phyloP scores from a whole-genome alignment of 352 stramenopile species.

The Phytophthora quininea region DNA sequence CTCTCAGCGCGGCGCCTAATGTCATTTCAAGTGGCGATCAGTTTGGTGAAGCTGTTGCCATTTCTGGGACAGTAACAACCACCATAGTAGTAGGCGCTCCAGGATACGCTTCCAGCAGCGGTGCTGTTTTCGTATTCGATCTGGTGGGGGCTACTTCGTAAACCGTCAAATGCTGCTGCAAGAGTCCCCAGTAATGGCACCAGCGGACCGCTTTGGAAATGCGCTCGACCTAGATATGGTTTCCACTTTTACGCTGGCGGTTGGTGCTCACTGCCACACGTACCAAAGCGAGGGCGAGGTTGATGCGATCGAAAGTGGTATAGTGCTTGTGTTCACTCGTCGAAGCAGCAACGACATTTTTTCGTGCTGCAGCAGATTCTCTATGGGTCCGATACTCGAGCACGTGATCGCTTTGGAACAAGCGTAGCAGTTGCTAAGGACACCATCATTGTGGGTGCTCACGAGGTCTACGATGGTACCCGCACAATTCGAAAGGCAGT shows the following conservation, averaged over 20 bases:
- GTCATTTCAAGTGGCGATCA: slow-evolving; percentile 51
- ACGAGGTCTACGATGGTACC: slow-evolving; percentile 56
- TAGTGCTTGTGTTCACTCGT: slow-evolving; percentile 59
- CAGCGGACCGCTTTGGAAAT: slow-evolving; percentile 73
- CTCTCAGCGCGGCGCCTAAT: slow-evolving; percentile 58
- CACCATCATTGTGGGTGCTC: slow-evolving; percentile 71
- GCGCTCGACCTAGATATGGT: slow-evolving; percentile 75
- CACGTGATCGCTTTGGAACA: slow-evolving; percentile 73
- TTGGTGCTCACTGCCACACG: slow-evolving; percentile 58
- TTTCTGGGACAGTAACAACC: slow-evolving; percentile 50
- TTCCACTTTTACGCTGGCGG: slow-evolving; percentile 71
- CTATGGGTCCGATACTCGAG: slow-evolving; percentile 64
- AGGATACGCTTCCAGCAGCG: slow-evolving; percentile 54
- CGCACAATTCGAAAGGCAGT: slow-evolving; percentile 79
- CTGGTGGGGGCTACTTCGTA: slow-evolving; percentile 61
- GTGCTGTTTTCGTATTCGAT: slow-evolving; percentile 83
- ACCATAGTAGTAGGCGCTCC: slow-evolving; percentile 75
- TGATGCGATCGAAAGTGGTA: slow-evolving; percentile 45
- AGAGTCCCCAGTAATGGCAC: slow-evolving; percentile 45
- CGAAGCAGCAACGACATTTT: slow-evolving; percentile 61
- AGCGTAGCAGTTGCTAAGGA: slow-evolving; percentile 75
- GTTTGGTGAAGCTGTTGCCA: slow-evolving; percentile 73
- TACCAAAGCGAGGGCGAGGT: slow-evolving; percentile 31
- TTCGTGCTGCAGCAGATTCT: slow-evolving; percentile 78
- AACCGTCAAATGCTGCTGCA: slow-evolving; percentile 72